Evolutionary conservation across 2,329 filamentous ascomycete species (phyloP), one percentile per base, ranked within the genome.

Genomic region (Talaromyces amestolkiae): DNA sequence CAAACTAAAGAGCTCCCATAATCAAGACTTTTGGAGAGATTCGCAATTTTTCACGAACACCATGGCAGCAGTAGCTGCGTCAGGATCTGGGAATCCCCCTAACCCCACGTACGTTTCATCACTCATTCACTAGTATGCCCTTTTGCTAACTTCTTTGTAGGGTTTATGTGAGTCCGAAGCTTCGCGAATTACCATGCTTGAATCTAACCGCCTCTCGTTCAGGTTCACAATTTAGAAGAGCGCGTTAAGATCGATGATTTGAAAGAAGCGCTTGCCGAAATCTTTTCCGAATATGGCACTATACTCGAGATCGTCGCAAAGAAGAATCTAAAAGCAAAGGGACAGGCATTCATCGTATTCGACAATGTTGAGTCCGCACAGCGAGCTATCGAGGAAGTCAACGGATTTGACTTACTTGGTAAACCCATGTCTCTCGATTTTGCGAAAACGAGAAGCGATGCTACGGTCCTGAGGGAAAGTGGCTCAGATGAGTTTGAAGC

Each of bases 311-410:
- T 97, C 61, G 86, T 96, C 66, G 91, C 91, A 53, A 96, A 96
- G 82, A 92, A 87, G 69, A 97, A 96, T 77, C 79, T 98, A 35
- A 93, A 91, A 76, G 91, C 92, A 51, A 97, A 96, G 77, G 95
- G 95, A 13, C 95, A 99, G 80, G 95, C 95, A 0, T 99, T 99
- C 75, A 81, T 99, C 59, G 93, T 98, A 54, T 98, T 93, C 76
- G 92, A 96, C 72, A 86, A 83, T 67, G 82, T 89, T n/a, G 90
- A 93, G 64, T 87, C 89, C n/a, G 93, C 93, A 3, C 82, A 86
- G 61, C 85, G 87, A 68, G 94, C 95, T 19, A 90, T 97, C 68
- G 91, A 96, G 61, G 92, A 96, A 71, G 84, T 96, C 68, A 91
- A 97, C 73, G 94, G 92, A 9, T 99, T 99, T 77, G 91, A 96